Evolutionary conservation across 106 monocot species (phyloP), one percentile per base, ranked within the genome.

Genomic region (Dendrobium nobile): DNA sequence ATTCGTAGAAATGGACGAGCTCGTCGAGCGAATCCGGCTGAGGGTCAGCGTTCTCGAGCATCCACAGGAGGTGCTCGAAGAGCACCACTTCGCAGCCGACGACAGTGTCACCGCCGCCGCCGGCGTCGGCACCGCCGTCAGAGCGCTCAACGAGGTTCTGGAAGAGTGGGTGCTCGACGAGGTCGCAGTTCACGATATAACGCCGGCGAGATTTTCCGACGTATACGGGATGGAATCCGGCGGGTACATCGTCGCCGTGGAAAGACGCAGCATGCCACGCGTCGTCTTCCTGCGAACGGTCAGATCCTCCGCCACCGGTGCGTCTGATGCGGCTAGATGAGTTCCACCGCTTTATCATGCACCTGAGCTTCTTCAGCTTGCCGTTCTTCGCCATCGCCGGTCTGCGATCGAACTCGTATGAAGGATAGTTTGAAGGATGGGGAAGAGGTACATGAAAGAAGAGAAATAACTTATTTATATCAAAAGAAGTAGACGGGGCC

Each of bases 11-110:
- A 20, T 88, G 86, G 22, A 88, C 86, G 47, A 91, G 82, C 82
- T 91, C 91, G 73, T 91, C 91, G 17, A 89, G 58, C 0, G 88
- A 89, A 51, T 86, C 88, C 31, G 88, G 81, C 76, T 86, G 86
- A 19, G 88, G 86, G 11, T 91, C 91, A 9, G 86, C 91, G 79
- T 88, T 91, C 75, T 91, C 88, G 40, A 91, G 86, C 91, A 91
- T 91, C 91, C 91, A 91, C 28, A 91, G 84, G 9, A 91, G 86
- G 86, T 91, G 91, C 73, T 91, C 91, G 84, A 91, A 91, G 44
- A 91, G 88, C 59, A 88, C 91, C 74, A 91, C 91, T 82, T 91
- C 91, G 76, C 91, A 91, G 7, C 84, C 91, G 41, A 91, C 84
- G 24, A 91, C 84, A 24, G 78, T 65, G 55, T 54, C 73, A 4